Base-by-base conservation (phyloP, 2,329 filamentous ascomycete genomes). In the Aspergillus sergii region DNA sequence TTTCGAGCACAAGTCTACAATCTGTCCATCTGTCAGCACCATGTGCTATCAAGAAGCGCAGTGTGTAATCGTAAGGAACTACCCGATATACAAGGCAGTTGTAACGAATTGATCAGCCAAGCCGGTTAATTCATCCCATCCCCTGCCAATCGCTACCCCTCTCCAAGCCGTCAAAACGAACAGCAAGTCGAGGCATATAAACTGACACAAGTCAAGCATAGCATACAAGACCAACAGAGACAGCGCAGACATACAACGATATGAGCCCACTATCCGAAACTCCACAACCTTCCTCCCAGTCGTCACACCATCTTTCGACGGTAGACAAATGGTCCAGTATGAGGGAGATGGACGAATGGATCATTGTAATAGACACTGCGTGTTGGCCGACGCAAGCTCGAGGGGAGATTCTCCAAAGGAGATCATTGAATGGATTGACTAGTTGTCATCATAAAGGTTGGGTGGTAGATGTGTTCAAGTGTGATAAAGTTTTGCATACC, bases 361-460 rank as follows among this genome's bases (percentile, higher is more conserved):
- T 73, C 69, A 65, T 61, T 71, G 69, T 63, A 66, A 51, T 59
- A 64, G 58, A 56, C 61, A 59, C 62, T 66, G 64, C 54, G 45
- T 64, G 63, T 68, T 53, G 56, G 46, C 58, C 54, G 58, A 67
- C 70, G 66, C 69, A 63, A 66, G 72, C 72, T 68, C 73, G 72
- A 77, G 71, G 72, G 76, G 76, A 71, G 76, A 76, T 77, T 76
- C 73, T 74, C 74, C 55, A 59, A 65, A 69, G 71, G 74, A 78
- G 78, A 78, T 86, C 83, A 77, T 86, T 84, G 84, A 86, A 86
- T 86, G 84, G 84, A 86, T 86, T 83, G 82, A 86, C 84, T 86
- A 76, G 82, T 80, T 85, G 83, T 85, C 84, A 84, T 86, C 84
- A 82, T 85, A 70, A 77, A 57, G 66, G 57, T 67, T 57, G 34